Evolutionary conservation across 495 filamentous ascomycete genomes (phyloP), one percentile per base, ranked within the genome.

Genomic region (Stereocaulon alpinum): DNA sequence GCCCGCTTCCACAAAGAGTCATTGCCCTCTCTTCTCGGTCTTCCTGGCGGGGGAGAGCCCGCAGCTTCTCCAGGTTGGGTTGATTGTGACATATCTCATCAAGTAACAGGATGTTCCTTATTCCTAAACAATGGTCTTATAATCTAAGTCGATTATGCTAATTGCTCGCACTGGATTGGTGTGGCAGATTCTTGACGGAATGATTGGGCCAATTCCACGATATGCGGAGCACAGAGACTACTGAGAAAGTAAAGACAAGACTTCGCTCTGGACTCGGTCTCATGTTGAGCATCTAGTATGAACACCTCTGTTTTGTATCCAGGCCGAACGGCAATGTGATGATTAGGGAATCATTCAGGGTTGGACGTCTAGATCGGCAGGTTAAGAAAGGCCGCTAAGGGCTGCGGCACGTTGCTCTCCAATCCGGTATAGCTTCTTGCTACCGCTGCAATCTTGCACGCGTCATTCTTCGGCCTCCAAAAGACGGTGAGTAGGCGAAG

Each of bases 1-100:
- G 66, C 66, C 32, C 66, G 63, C 49, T 68, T 68, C 66, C 66
- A 68, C 9, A 68, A 22, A 18, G 66, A 68, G 29, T 65, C 66
- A 47, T 66, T 68, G 22, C 66, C 63, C 51, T 64, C 65, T 22
- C 63, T 60, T 30, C 44, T 58, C n/a, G 45, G 27, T 57, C 43
- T 64, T 22, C 24, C 48, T 12, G 51, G 56, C 15, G 59, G 40
- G 18, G 63, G 48, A 37, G 60, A 41, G 24, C 10, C 52, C 17
- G 54, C 40, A 15, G 58, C 40, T 17, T 54, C 58, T 15, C 53
- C 58, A 9, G 48, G 40, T 43, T 48, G 58, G 24, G 58, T 41
- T 20, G 49, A 48, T 60, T 60, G 58, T 34, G 58, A 60, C 58
- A 60, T 60, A 22, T 52, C 48, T 47, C 27, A 27, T 40, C 2